phyloP scores from a whole-genome alignment of 2,329 filamentous ascomycete species.

The Ophiostoma himal-ulmi region DNA sequence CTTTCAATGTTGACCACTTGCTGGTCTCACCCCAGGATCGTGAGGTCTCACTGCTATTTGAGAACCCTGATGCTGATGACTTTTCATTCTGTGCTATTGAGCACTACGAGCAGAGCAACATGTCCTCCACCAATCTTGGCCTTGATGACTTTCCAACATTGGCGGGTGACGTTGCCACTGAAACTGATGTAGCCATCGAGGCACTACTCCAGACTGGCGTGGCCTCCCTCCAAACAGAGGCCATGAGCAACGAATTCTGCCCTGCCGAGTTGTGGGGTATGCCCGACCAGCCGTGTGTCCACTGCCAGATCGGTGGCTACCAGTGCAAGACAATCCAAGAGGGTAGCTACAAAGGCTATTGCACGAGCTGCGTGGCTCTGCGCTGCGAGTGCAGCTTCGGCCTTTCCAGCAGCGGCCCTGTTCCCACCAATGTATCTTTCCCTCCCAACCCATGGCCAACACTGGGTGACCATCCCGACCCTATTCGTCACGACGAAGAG shows the following conservation, averaged over 20 bases:
- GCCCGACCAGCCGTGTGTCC: slow-evolving; percentile 44
- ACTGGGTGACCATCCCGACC: slow-evolving; percentile 40
- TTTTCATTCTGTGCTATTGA: slow-evolving; percentile 55
- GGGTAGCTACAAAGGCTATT: slow-evolving; percentile 55
- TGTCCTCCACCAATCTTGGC: slow-evolving; percentile 27
- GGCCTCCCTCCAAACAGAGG: slow-evolving; percentile 26
- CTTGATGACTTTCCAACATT: neutral
- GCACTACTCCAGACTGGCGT: slow-evolving; percentile 3
- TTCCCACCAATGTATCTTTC: slow-evolving; percentile 36
- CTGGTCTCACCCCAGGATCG: slow-evolving; percentile 26
- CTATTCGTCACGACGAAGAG: slow-evolving; percentile 37
- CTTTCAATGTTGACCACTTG: slow-evolving; percentile 21
- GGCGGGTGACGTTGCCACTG: slow-evolving; percentile 17
- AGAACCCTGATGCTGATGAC: slow-evolving; percentile 53
- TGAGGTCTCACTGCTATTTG: slow-evolving; percentile 45
- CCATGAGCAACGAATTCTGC: slow-evolving; percentile 34
- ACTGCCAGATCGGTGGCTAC: slow-evolving; percentile 49
- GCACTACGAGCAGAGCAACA: slow-evolving; percentile 45
- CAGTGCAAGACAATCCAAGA: slow-evolving; percentile 57
- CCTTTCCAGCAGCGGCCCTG: slow-evolving; percentile 30
- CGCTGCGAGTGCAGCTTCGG: slow-evolving; percentile 55
- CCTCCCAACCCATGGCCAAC: slow-evolving; percentile 43
- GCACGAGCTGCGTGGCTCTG: slow-evolving; percentile 57
- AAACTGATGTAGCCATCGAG: slow-evolving; percentile 16
- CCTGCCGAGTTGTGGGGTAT: slow-evolving; percentile 35